Evolutionary conservation across 257 asterid genomes (phyloP).

Genomic region (Dorcoceras hygrometricum): DNA sequence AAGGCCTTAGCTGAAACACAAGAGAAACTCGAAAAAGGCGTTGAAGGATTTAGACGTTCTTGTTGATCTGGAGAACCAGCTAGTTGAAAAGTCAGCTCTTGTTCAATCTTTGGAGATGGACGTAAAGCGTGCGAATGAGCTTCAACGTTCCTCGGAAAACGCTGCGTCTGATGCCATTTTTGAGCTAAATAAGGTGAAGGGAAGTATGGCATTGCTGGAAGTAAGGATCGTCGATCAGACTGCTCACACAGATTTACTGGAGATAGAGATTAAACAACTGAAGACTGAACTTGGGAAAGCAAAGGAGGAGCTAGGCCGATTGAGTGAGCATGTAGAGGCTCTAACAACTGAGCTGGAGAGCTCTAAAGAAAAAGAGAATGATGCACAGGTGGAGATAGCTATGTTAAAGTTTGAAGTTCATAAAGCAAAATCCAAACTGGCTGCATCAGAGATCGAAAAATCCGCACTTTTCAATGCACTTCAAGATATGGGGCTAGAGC

Average conservation of each 20-base stretch:
- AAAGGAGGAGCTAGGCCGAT: slow-evolving; percentile 22
- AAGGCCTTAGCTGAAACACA: slow-evolving; percentile 19
- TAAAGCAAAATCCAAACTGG: slow-evolving; percentile 40
- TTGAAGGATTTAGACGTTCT: slow-evolving; percentile 23
- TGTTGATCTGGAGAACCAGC: slow-evolving; percentile 37
- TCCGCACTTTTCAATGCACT: slow-evolving; percentile 39
- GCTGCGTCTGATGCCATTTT: slow-evolving; percentile 28
- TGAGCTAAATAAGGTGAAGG: slow-evolving; percentile 32
- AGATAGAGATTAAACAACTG: slow-evolving; percentile 33
- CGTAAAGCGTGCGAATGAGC: slow-evolving; percentile 35
- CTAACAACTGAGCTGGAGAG: slow-evolving; percentile 35
- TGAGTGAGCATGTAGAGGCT: slow-evolving; percentile 10
- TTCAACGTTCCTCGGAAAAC: slow-evolving; percentile 24
- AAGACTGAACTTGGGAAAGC: slow-evolving; percentile 26
- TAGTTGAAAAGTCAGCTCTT: slow-evolving; percentile 31
- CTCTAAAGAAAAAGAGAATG: slow-evolving; percentile 35
- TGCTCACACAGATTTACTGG: slow-evolving; percentile 30
- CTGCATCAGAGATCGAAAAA: slow-evolving; percentile 49
- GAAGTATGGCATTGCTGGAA: slow-evolving; percentile 35
- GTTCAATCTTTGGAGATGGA: slow-evolving; percentile 34
- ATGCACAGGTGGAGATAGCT: slow-evolving; percentile 45
- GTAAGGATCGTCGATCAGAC: slow-evolving; percentile 36
- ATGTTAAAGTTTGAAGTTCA: slow-evolving; percentile 50
- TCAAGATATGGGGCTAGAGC: slow-evolving; percentile 52
- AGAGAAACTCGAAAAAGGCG: slow-evolving; percentile 14